Conservation (phyloP, 345 rosid species). For the Sonneratia alba region DNA sequence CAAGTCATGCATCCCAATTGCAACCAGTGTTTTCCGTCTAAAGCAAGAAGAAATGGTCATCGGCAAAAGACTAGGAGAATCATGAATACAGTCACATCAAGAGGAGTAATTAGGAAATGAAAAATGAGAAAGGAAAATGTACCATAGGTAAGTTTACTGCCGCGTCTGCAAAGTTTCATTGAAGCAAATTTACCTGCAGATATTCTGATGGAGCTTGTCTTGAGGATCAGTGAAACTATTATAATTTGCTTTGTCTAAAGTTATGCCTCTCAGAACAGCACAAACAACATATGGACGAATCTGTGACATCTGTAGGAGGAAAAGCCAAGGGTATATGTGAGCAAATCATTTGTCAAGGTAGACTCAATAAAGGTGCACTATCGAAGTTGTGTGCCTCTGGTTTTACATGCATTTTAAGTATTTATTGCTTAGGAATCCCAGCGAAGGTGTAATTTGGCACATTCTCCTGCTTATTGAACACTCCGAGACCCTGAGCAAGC, state of each 20-base stretch:
- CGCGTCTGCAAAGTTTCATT: neutral
- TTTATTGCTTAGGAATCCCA: constrained; percentile 31
- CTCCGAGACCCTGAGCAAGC: constrained; percentile 82
- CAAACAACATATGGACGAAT: constrained; percentile 68
- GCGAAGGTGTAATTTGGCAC: constrained; percentile 34
- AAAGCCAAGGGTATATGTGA: neutral
- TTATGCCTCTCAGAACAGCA: constrained; percentile 79
- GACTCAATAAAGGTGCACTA: neutral
- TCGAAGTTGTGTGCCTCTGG: constrained; percentile 37
- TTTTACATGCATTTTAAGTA: constrained; percentile 63
- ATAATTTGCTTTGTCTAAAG: constrained; percentile 74
- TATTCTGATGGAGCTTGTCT: constrained; percentile 92
- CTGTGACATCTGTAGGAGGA: constrained; percentile 42
- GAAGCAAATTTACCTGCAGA: constrained; percentile 55
- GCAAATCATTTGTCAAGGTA: neutral
- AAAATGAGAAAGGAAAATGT: neutral
- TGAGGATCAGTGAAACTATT: constrained; percentile 96
- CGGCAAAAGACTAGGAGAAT: neutral
- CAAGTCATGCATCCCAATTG: constrained; percentile 97
- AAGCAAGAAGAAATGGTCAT: constrained; percentile 6
- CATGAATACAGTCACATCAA: neutral
- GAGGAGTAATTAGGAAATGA: too few relatives aligned
- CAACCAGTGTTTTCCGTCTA: constrained; percentile 79
- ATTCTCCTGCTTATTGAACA: constrained; percentile 57
- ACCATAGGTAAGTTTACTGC: neutral